Evolutionary conservation across 768 basidiomycete species (phyloP), one percentile per base, ranked within the genome.

Genomic region (Collybia mongolica): DNA sequence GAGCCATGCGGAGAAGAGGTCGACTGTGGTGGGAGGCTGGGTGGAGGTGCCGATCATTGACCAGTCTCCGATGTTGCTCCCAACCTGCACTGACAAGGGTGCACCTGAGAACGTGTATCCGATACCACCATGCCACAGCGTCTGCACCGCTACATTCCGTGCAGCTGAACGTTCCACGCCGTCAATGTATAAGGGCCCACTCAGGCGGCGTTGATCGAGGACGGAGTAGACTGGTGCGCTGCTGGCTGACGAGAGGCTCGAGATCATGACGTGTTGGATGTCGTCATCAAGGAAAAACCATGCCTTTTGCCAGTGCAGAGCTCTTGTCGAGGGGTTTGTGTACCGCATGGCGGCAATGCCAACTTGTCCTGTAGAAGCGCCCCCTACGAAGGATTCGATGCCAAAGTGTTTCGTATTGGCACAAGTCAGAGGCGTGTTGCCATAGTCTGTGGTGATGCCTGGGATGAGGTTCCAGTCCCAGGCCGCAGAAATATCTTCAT

Each of bases 401-500:
- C 84, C 86, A 3, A 62, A 68, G 45, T 68, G 65, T 14, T 60
- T 54, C 1, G 77, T 74, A 24, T 68, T 66, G 11, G 53, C 62
- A 57, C 85, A 87, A 24, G 60, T 60, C 14, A 89, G 71, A 0
- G 73, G 66, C 0, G 87, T 88, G 3, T 69, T 78, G 14, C 67
- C 71, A 56, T 86, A 86, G 60, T 88, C 82, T 20, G 77, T 74
- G 1, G 88, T 89, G 35, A 74, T 88, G 0, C 88, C 88, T 3
- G 88, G 87, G 20, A 89, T 81, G 8, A 85, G 72, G 56, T 88
- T 81, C 88, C 88, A 90, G 62, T 90, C 84, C 87, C 86, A 86
- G 0, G 82, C 73, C 1, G 82, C 87, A 5, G 80, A 68, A 36
- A 88, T 88, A 59, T 88, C 85, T 60, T 86, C 83, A 60, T 89